phyloP scores from a whole-genome alignment of 352 stramenopile species.

The Globisporangium canariense region DNA sequence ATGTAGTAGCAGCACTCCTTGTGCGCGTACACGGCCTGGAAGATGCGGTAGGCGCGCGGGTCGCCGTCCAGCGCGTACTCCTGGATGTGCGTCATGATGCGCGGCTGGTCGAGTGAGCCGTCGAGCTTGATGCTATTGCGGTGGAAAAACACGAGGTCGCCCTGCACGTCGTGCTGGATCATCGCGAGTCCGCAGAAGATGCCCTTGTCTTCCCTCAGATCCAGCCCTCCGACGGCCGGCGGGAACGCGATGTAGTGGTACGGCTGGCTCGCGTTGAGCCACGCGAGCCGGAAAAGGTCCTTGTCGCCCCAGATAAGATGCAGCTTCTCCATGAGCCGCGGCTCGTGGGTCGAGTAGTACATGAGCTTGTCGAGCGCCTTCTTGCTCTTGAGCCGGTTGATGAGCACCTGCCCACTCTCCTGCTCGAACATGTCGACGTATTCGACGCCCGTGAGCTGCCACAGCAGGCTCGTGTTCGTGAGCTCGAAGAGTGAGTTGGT shows the following conservation, averaged over 20 bases:
- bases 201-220: conserved; percentile 58
- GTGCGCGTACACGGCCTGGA: conserved; percentile 75
- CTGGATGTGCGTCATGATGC: conserved; percentile 81
- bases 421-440: conserved; percentile 86
- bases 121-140: conserved; percentile 85
- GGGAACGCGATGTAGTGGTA: conserved; percentile 79
- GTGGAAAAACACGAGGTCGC: conserved; percentile 85
- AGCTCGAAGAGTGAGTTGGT: conserved; percentile 81
- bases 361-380: conserved; percentile 81
- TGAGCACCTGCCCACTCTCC: conserved; percentile 83
- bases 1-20: conserved; percentile 89
- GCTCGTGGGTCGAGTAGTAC: conserved; percentile 79
- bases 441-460: conserved; percentile 67
- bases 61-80: conserved; percentile 71
- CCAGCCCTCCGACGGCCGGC: conserved; percentile 67
- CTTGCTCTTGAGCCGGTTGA: conserved; percentile 75
- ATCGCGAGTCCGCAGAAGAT: conserved; percentile 84
- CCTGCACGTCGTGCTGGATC: conserved; percentile 84
- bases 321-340: conserved; percentile 63
- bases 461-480: conserved; percentile 68
- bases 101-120: conserved; percentile 58
- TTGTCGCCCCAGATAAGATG: conserved; percentile 87
- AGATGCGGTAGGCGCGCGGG: conserved; percentile 76
- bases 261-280: conserved; percentile 70
- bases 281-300: conserved; percentile 81